These are phyloP conservation scores for Pythium rhizo-oryzae DNA, from an alignment of 352 stramenopile species.

Conservation along the genomic window DNA sequence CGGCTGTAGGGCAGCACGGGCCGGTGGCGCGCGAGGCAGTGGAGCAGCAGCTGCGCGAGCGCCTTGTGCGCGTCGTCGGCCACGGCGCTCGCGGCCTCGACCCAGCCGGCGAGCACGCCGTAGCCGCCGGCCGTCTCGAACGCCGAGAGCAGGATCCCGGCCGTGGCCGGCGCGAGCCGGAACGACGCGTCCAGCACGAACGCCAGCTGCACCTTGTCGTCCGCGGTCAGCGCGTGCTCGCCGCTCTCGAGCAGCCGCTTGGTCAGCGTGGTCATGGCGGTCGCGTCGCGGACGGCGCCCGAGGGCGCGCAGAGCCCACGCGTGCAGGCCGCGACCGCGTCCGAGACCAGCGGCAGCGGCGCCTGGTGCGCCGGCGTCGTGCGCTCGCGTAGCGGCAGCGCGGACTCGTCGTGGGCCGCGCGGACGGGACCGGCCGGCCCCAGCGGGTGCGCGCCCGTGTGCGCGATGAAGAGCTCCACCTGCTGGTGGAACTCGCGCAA, in stretches of 20 bases:
- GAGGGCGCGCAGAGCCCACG: slow-evolving; percentile 43
- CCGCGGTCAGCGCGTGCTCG: slow-evolving; percentile 36
- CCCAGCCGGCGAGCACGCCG: slow-evolving; percentile 59
- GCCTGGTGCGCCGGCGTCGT: slow-evolving; percentile 19
- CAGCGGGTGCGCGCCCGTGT: slow-evolving; percentile 53
- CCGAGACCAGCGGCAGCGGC: slow-evolving; percentile 44
- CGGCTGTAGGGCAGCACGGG: slow-evolving; percentile 47
- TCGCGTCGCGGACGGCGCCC: slow-evolving; percentile 37
- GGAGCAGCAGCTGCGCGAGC: slow-evolving; percentile 54
- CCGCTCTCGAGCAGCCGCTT: slow-evolving; percentile 28
- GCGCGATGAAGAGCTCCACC: slow-evolving; percentile 61
- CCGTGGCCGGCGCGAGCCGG: slow-evolving; percentile 25
- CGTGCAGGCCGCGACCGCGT: slow-evolving; percentile 39
- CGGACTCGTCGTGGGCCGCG: slow-evolving; percentile 14
- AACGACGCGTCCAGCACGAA: slow-evolving; percentile 67
- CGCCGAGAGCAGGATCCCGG: slow-evolving; percentile 20
- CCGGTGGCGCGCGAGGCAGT: slow-evolving; percentile 55
- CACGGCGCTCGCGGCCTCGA: slow-evolving; percentile 47
- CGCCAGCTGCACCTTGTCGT: slow-evolving; percentile 59
- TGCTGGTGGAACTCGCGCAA: slow-evolving; percentile 68
- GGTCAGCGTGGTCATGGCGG: slow-evolving; percentile 48
- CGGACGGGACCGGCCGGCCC: slow-evolving; percentile 22
- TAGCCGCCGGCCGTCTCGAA: slow-evolving; percentile 71
- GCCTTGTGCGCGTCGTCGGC: slow-evolving; percentile 48
- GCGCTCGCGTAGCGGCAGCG: slow-evolving; percentile 39